A percentile compares a stretch with the other conserved stretches of the same genome.
Evolutionary conservation across 148 eudicot genomes (phyloP).

Genomic region (Cornus controversa): DNA sequence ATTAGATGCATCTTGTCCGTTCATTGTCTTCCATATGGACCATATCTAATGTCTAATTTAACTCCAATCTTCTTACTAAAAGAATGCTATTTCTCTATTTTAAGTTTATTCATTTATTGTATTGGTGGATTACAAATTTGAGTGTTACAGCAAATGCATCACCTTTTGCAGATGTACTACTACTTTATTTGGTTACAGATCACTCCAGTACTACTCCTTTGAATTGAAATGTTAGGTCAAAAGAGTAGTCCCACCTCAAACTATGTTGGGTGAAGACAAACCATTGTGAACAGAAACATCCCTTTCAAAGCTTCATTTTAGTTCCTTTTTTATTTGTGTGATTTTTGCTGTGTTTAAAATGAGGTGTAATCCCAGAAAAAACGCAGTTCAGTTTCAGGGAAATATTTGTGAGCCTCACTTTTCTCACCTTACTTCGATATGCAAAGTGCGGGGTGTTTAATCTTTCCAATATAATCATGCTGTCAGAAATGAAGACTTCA

Average conservation of each 20-base stretch:
- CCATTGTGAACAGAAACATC: no score
- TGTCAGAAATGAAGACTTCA: neutral
- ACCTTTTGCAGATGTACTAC: neutral
- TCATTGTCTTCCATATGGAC: neutral
- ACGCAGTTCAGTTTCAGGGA: neutral
- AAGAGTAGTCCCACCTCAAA: neutral
- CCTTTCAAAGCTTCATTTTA: no score
- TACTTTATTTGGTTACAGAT: neutral
- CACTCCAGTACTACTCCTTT: neutral
- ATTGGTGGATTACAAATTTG: neutral
- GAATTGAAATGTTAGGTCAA: neutral
- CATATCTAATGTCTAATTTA: neutral
- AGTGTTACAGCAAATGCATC: neutral
- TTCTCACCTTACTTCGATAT: neutral
- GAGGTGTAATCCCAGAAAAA: neutral
- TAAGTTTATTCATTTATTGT: neutral
- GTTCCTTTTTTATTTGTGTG: neutral
- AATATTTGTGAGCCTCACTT: neutral
- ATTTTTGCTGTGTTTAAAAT: neutral
- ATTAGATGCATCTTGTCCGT: neutral
- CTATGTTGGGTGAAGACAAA: no score
- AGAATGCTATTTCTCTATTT: neutral
- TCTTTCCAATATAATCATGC: neutral
- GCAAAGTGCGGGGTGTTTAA: neutral
- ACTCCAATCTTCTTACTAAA: neutral